phyloP scores from a whole-genome alignment of 805 yeast genomes.

The Candida multigemmis region DNA sequence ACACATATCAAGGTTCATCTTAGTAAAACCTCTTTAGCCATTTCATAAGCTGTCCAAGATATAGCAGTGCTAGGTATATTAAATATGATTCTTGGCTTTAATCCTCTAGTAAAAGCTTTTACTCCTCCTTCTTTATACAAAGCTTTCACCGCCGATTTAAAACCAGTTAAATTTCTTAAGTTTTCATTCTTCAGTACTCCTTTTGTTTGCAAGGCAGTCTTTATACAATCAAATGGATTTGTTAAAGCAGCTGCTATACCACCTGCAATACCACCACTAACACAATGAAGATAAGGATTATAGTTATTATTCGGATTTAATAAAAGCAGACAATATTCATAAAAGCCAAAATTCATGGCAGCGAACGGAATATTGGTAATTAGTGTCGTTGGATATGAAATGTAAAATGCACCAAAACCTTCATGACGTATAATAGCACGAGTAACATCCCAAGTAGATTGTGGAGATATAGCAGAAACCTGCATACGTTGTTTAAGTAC shows the following conservation, averaged over 20 bases:
- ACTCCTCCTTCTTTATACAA: slow-evolving; percentile 54
- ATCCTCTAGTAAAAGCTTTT: slow-evolving; percentile 71
- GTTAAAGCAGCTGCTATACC: slow-evolving; percentile 93
- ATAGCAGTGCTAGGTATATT: slow-evolving; percentile 96
- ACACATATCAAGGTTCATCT: slow-evolving; percentile 6
- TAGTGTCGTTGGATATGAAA: slow-evolving; percentile 90
- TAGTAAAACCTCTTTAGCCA: slow-evolving; percentile 74
- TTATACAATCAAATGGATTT: slow-evolving; percentile 89
- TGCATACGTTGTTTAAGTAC: slow-evolving; percentile 96
- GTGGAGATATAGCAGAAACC: slow-evolving; percentile 10
- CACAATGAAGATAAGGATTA: slow-evolving; percentile 87
- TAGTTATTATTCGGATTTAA: slow-evolving; percentile 72
- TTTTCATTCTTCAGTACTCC: slow-evolving; percentile 41
- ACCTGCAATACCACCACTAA: slow-evolving; percentile 90
- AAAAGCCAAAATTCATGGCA: slow-evolving; percentile 86
- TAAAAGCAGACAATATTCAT: slow-evolving; percentile 71
- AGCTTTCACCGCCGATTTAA: slow-evolving; percentile 60
- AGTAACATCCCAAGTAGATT: slow-evolving; percentile 22
- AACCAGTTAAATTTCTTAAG: slow-evolving; percentile 53
- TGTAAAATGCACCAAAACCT: slow-evolving; percentile 75
- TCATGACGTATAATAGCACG: slow-evolving; percentile 46
- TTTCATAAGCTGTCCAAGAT: slow-evolving; percentile 95
- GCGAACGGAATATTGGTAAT: slow-evolving; percentile 92
- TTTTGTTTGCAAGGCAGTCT: slow-evolving; percentile 83
- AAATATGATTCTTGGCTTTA: slow-evolving; percentile 83